Base-by-base conservation (phyloP, 176 grass and related monocot genomes). In the Carex kokanica region DNA sequence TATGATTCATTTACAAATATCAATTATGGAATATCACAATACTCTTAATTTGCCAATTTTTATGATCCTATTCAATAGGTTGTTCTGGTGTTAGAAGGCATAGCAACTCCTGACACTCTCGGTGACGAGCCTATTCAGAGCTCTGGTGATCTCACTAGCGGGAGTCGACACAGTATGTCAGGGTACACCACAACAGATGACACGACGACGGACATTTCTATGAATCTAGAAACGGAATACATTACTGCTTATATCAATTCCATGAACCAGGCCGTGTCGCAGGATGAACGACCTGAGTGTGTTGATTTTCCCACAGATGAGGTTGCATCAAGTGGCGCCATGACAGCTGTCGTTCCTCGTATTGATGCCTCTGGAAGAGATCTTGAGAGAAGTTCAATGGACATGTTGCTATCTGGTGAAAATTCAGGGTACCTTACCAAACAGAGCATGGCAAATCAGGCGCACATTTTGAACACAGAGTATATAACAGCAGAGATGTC, bases 81-180 rank as follows among this genome's bases (percentile, higher is more conserved):
- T 61, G 79, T 81, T 60, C 36, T 60, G 43, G 79, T 81, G 79
- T 81, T 81, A 45, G 79, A 81, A 81, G 79, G 79, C 5, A 51
- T 81, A 45, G 54, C 61, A 47, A 21, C 59, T 27, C 17, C 60
- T 25, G 79, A 81, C 16, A 63, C 58, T 51, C 61, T 81, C 13
- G 45, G 45, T 3, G 11, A 29, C 21, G 45, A 74, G 21, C 12
- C 71, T 74, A 74, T 27, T 74, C 21, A 25, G 12, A 74, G 21
- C 71, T 74, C 43, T 27, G 71, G 71, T 8, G 71, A 74, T 25
- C 71, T 74, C n/a, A 74, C 45, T 53, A 74, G 45, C 2, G 12
- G 21, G 3, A 25, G 8, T 29, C 10, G 17, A 53, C 21, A 74
- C 7, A 53, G 21, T 27, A 74, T 25, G 10, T 53, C 71, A 52